Evolutionary conservation across 495 filamentous ascomycete species (phyloP), one percentile per base, ranked within the genome.

Genomic region (Penicillium argentinense): DNA sequence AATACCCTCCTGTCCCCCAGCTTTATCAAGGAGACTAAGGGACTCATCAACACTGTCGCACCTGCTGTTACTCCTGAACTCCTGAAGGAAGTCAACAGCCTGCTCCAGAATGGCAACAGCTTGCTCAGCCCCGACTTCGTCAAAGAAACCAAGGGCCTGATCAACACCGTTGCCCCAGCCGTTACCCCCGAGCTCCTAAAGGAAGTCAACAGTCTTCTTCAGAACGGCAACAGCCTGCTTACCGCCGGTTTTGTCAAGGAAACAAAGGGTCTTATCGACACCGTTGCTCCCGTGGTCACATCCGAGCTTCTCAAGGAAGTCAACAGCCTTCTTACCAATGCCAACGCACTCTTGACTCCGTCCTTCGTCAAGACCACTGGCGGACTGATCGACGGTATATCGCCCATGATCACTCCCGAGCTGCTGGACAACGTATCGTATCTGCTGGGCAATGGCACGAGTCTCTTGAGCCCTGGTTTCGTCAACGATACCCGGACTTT

Each of bases 401-500:
- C 33, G 0, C 68, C 69, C 12, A 54, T 72, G 32, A 57, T 77
- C 19, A 67, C 69, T 6, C 57, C 60, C 23, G 62, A 59, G 26
- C 58, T 55, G 47, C 67, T 67, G 23, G 47, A 44, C 22, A 42
- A 64, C 28, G 52, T 77, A n/a, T 55, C 57, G 4, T 51, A 54
- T n/a, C 60, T 77, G 19, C 54, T 78, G 2, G 47, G 42, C 13
- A 70, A 73, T 33, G 63, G 69, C 13, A 52, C 62, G 22, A 53
- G 61, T 9, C 64, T 78, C 5, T 50, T 78, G 14, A 69, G 69
- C 48, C 28, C 56, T 2, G 64, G 59, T 27, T 74, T 74, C 16
- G 60, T 77, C 40, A 69, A 74, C 41, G 68, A 76, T 54, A 75
- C 75, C 9, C 63, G 69, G 16, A 54, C 61, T 4, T 47, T 71